phyloP scores from a whole-genome alignment of 2,329 filamentous ascomycete genomes.

The Thielaviopsis musarum region DNA sequence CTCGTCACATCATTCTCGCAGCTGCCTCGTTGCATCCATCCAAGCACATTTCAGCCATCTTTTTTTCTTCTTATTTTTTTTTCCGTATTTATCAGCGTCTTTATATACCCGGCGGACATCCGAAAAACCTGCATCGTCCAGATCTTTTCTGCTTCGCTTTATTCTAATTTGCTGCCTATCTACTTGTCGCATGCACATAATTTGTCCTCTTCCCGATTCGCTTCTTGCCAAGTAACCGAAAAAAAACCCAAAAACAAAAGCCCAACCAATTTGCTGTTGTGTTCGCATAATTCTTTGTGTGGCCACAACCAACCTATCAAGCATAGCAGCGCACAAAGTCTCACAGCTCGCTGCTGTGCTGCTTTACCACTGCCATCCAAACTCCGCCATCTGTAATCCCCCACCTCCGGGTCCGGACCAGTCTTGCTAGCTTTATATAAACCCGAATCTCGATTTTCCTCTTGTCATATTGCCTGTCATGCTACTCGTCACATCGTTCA shows the following conservation, averaged over 20 bases:
- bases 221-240: neutral
- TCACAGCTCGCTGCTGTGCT: neutral
- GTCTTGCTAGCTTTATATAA: neutral
- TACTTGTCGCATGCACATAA: neutral
- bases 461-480: neutral
- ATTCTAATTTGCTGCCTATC: neutral
- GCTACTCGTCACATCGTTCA: slow-evolving; percentile 4
- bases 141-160: neutral
- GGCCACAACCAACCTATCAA: neutral
- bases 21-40: neutral
- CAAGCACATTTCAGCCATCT: neutral
- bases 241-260: neutral
- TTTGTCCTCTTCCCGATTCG: neutral
- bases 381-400: neutral
- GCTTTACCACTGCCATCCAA: neutral
- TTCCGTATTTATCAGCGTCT: neutral
- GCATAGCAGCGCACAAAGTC: neutral
- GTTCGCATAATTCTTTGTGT: neutral
- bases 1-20: neutral
- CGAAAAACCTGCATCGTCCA: neutral
- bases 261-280: neutral
- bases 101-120: neutral
- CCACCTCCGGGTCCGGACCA: neutral
- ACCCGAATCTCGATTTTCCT: neutral
- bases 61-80: neutral